Evolutionary conservation across 2,329 filamentous ascomycete genomes (phyloP), one percentile per base, ranked within the genome.

Genomic region (Penicillium paneum): DNA sequence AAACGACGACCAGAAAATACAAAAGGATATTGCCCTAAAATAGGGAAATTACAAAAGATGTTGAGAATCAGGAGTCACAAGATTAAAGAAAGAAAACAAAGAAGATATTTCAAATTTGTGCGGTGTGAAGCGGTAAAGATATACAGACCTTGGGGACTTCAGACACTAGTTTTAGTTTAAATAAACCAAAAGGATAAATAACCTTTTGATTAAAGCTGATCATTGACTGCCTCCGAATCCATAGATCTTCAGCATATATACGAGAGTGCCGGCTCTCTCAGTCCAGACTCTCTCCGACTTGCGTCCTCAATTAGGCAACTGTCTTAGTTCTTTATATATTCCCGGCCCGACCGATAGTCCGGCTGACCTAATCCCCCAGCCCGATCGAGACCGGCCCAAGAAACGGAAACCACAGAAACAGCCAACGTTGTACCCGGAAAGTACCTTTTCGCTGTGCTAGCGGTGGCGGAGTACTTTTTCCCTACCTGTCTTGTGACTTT

Each of bases 381-480:
- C 51, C 45, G 52, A 54, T 54, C 52, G 52, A 54, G 52, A 53
- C 51, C 49, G 41, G 49, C 34, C 49, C 32, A 52, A 50, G 39
- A 36, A 42, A 50, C 24, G 24, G 41, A 49, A 49, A 34, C 44
- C 32, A 36, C 36, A 46, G 35, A 29, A 46, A 13, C 34, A 31
- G 43, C 21, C 46, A 43, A 43, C 24, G 26, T 54, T 34, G 51
- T 58, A 54, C 57, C 55, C 47, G 41, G 12, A 15, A 63, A 54
- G 62, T 63, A 64, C 54, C 59, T 58, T 60, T 47, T 10, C 48
- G 53, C 55, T 52, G 44, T 55, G 40, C 49, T 55, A 47, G 58
- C 57, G 56, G 61, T 64, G 62, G 60, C 62, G 58, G 60, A 64
- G 58, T 64, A 64, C 62, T 58, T 63, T 52, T 49, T 49, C 19